Evolutionary conservation across 2,329 filamentous ascomycete species (phyloP).

Genomic region (Colletotrichum liaoningense): DNA sequence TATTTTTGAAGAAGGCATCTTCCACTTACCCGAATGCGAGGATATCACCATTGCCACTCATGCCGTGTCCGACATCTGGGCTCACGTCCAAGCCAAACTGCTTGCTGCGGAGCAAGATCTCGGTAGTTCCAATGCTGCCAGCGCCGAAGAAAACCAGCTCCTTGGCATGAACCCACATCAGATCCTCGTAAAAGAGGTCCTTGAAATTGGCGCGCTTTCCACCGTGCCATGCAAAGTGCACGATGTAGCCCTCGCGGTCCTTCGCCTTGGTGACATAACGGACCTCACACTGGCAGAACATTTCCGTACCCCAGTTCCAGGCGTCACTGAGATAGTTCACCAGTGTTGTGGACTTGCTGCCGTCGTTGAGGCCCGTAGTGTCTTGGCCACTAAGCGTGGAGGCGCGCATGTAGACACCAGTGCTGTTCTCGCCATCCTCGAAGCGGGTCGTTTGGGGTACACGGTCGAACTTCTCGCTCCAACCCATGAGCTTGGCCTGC

Average conservation of each 20-base stretch:
- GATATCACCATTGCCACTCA: slow-evolving; percentile 76
- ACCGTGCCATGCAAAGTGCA: slow-evolving; percentile 75
- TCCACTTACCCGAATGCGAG: slow-evolving; percentile 68
- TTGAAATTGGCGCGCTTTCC: slow-evolving; percentile 65
- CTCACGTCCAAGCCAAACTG: slow-evolving; percentile 69
- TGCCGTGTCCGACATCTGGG: slow-evolving; percentile 65
- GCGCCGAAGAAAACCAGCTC: slow-evolving; percentile 76
- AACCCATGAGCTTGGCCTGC: slow-evolving; percentile 65
- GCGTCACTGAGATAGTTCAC: slow-evolving; percentile 77
- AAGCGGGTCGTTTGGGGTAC: slow-evolving; percentile 74
- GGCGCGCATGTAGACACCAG: slow-evolving; percentile 71
- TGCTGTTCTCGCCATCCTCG: slow-evolving; percentile 67
- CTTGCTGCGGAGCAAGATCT: slow-evolving; percentile 72
- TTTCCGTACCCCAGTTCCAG: slow-evolving; percentile 78
- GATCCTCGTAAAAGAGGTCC: slow-evolving; percentile 64
- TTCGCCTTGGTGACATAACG: slow-evolving; percentile 67
- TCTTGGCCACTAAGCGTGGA: slow-evolving; percentile 73
- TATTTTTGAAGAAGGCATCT: too few relatives aligned
- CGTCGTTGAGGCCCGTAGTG: slow-evolving; percentile 73
- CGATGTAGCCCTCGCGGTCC: slow-evolving; percentile 66
- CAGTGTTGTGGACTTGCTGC: slow-evolving; percentile 73
- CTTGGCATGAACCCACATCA: slow-evolving; percentile 76
- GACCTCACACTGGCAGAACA: slow-evolving; percentile 77
- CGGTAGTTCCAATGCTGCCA: slow-evolving; percentile 72
- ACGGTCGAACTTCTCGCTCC: slow-evolving; percentile 64